These are phyloP conservation scores for Fusarium floridanum DNA, from an alignment of 2,329 filamentous ascomycete species.

Conservation along the genomic window DNA sequence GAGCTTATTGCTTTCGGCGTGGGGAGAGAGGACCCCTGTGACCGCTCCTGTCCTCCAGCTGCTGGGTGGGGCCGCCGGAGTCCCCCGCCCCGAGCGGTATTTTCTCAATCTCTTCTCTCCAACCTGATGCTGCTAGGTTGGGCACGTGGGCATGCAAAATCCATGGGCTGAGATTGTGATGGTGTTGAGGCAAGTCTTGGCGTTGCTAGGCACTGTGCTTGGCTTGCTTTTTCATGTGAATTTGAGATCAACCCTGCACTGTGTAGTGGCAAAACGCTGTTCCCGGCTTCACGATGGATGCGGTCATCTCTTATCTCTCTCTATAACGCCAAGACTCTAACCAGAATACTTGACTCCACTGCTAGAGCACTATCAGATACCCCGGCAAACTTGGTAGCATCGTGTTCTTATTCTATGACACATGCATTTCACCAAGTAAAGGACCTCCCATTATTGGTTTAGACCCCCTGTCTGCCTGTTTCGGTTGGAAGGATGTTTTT, in stretches of 20 bases:
- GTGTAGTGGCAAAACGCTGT: background rate
- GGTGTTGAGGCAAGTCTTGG: background rate
- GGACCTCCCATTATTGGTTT: background rate
- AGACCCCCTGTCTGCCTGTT: background rate
- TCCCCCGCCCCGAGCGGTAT: background rate
- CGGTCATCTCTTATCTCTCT: background rate
- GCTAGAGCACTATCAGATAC: background rate
- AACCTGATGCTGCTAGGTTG: background rate
- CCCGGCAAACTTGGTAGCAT: background rate
- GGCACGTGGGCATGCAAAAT: constrained; percentile 11
- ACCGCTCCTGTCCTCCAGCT: background rate
- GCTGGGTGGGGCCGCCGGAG: background rate
- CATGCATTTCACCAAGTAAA: background rate
- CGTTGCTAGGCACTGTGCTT: background rate
- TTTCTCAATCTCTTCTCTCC: background rate
- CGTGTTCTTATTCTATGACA: background rate
- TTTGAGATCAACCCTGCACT: background rate
- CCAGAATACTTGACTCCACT: background rate
- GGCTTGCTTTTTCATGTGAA: background rate
- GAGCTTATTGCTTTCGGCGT: background rate
- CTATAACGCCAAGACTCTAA: background rate
- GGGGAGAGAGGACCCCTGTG: background rate
- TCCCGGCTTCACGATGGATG: background rate
- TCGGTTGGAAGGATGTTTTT: background rate
- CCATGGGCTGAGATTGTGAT: background rate